A percentile compares a stretch with the other conserved stretches of the same genome.
phyloP scores from a whole-genome alignment of 805 yeast species.

The Blastobotrys americana region DNA sequence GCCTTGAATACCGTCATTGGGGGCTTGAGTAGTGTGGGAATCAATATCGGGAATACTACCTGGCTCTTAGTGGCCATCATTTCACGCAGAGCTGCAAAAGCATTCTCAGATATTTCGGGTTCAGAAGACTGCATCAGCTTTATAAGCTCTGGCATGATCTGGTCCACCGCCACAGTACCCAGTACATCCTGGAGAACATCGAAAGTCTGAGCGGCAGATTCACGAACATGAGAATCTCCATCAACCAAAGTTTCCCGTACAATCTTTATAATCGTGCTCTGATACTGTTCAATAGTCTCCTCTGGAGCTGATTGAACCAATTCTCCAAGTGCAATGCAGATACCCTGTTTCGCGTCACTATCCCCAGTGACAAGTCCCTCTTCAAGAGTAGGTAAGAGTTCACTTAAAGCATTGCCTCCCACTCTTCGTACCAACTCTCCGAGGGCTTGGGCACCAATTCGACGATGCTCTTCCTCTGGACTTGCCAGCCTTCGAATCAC shows the following conservation, averaged over 20 bases:
- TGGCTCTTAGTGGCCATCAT: constrained; percentile 87
- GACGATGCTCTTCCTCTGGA: constrained; percentile 68
- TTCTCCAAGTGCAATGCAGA: constrained; percentile 87
- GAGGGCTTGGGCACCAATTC: constrained; percentile 85
- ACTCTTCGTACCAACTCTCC: constrained; percentile 94
- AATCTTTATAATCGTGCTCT: constrained; percentile 61
- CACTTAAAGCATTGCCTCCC: constrained; percentile 78
- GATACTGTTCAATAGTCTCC: constrained; percentile 56
- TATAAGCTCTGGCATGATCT: constrained; percentile 76
- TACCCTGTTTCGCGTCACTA: constrained; percentile 89
- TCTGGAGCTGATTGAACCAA: constrained; percentile 63
- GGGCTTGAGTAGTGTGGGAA: constrained; percentile 73
- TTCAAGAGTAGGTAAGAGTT: constrained; percentile 77
- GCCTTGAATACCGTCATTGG: constrained; percentile 84
- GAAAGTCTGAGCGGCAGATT: constrained; percentile 85
- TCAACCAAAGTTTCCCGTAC: constrained; percentile 77
- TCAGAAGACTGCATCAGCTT: constrained; percentile 52
- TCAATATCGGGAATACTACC: constrained; percentile 84
- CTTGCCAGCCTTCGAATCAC: constrained; percentile 80
- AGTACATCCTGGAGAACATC: constrained; percentile 76
- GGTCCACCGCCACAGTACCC: constrained; percentile 83
- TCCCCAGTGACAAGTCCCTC: constrained; percentile 50
- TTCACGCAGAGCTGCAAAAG: constrained; percentile 82
- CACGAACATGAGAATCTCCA: constrained; percentile 64
- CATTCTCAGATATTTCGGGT: constrained; percentile 42